Evolutionary conservation across 768 basidiomycete genomes (phyloP), one percentile per base, ranked within the genome.

Genomic region (Pleurotus pulmonarius): DNA sequence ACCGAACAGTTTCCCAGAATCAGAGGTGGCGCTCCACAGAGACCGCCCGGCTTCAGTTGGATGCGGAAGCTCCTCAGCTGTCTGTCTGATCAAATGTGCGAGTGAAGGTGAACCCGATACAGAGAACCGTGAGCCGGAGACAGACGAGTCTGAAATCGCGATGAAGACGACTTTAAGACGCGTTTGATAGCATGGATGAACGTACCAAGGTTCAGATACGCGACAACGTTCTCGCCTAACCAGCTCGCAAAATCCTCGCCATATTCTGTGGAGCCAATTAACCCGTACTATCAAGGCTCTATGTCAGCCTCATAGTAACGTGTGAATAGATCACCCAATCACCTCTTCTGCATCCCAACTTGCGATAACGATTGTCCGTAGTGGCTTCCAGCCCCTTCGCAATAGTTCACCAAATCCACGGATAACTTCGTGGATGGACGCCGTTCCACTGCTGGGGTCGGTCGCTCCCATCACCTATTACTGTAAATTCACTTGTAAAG

Each of bases 291-390:
- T 56, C 20, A n/a, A 3, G 13, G 18, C 26, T 40, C 15, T 13
- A 18, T 49, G 9, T 73, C 72, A 20, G 29, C 29, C 29, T 34
- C 4, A 11, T 0, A n/a, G n/a, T n/a, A 34, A 34, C 29, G 29
- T 34, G 29, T 34, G 29, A 34, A 34, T 3, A 34, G 29, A 9
- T 34, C 9, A 9, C 34, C 1, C 18, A 43, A 43, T 56, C 7
- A 60, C 61, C 49, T 48, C 46, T 65, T 91, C 90, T 1, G 80
- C 91, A 64, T 92, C 90, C 91, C 90, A 93, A 63, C 83, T 87
- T 1, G 85, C 87, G 48, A 93, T 74, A 20, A 91, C 67, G 65
- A 92, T 84, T 0, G 87, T 90, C 56, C 91, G 73, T 7, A 87
- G 64, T 15, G 86, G 87, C 61, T 76, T 83, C 86, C 86, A 88